A percentile compares a stretch with the other conserved stretches of the same genome.
Evolutionary conservation across 1,284 basidiomycete genomes (phyloP).

Genomic region (Mycena citricolor): DNA sequence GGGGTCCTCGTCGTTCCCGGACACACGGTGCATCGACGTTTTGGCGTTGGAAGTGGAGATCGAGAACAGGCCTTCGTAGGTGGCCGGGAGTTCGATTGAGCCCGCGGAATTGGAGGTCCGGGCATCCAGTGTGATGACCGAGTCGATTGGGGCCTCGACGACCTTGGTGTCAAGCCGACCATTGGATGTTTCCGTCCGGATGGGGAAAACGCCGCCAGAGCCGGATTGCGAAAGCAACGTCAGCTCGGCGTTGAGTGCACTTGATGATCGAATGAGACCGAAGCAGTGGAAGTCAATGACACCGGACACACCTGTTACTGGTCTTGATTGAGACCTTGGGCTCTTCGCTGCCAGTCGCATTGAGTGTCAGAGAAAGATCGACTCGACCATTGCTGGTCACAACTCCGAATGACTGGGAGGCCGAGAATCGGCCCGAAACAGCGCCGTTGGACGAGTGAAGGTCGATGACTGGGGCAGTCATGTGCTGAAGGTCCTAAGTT

Average conservation of each 20-base stretch:
- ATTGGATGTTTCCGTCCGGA: constrained; percentile 12
- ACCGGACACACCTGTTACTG: constrained; percentile 13
- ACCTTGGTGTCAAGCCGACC: not conserved
- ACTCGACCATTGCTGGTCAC: constrained; percentile 15
- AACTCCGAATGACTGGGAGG: constrained; percentile 7
- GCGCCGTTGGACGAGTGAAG: constrained; percentile 10
- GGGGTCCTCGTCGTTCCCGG: constrained; percentile 8
- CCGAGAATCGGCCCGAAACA: constrained; percentile 9
- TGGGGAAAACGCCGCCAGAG: constrained; percentile 7
- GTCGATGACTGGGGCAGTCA: constrained; percentile 1
- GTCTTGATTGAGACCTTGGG: constrained; percentile 10
- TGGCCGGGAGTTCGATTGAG: constrained; percentile 2
- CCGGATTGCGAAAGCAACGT: constrained; percentile 4
- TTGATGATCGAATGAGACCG: not conserved
- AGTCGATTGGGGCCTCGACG: constrained; percentile 9
- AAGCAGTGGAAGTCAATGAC: not conserved
- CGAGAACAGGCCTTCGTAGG: constrained; percentile 16
- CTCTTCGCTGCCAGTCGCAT: not conserved
- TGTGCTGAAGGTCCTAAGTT: too few species aligned
- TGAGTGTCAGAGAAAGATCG: constrained; percentile 3
- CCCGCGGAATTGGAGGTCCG: constrained; percentile 8
- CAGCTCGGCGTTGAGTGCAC: constrained; percentile 1
- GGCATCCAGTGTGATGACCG: not conserved
- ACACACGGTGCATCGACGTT: not conserved
- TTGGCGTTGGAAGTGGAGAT: constrained; percentile 10